A percentile compares a stretch with the other conserved stretches of the same genome.
Evolutionary conservation across 352 stramenopile genomes (phyloP).

Genomic region (Hyaloperonospora arabidopsidis): DNA sequence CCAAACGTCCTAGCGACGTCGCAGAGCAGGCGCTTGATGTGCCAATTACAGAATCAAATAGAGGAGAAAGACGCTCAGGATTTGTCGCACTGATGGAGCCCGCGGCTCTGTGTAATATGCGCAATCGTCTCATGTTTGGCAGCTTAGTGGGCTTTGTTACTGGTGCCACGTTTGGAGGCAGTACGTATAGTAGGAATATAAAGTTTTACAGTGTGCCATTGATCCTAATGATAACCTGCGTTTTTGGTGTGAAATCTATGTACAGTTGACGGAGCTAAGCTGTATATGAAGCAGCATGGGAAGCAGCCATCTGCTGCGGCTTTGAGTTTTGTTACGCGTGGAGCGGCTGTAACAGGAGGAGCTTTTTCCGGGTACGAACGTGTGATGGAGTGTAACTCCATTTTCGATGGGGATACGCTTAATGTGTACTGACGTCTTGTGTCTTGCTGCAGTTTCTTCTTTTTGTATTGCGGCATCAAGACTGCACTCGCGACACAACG

Average conservation of each 20-base stretch:
- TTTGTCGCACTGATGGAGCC: constrained; percentile 22
- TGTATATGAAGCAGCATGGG: constrained; percentile 52
- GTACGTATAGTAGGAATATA: constrained; percentile 26
- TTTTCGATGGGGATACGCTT: not conserved
- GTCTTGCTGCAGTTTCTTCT: constrained; percentile 50
- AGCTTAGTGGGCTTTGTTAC: constrained; percentile 73
- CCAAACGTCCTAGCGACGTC: constrained; percentile 15
- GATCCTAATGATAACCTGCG: not conserved
- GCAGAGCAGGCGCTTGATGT: constrained; percentile 5
- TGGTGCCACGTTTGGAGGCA: constrained; percentile 64
- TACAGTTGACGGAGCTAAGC: constrained; percentile 55
- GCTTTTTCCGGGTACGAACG: constrained; percentile 45
- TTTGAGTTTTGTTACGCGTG: constrained; percentile 37
- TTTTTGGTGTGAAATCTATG: not conserved
- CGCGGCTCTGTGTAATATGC: constrained; percentile 40
- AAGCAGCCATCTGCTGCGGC: constrained; percentile 34
- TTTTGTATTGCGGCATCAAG: constrained; percentile 68
- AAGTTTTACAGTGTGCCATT: not conserved
- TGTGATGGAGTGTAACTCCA: too few relatives aligned
- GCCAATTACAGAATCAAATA: not conserved
- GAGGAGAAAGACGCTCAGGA: constrained; percentile 4
- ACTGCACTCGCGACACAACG: constrained; percentile 57
- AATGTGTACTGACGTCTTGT: not conserved
- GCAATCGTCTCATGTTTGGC: constrained; percentile 71
- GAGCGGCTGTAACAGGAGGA: constrained; percentile 48